These are phyloP conservation scores for Sphaerulina populicola DNA, from an alignment of 2,329 filamentous ascomycete species.

Conservation along the genomic window DNA sequence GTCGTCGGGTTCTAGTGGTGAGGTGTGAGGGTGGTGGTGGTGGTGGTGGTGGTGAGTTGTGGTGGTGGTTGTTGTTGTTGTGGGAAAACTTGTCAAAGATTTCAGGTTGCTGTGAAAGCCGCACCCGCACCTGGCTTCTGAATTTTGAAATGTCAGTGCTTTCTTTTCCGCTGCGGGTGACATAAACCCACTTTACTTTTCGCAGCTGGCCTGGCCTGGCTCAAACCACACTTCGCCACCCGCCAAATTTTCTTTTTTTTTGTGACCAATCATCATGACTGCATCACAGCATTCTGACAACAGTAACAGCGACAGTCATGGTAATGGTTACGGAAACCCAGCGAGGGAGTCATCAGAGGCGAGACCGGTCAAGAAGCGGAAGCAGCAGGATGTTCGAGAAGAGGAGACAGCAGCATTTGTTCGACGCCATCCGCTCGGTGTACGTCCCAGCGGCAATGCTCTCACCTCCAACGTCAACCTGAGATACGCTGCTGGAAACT, in stretches of 20 bases:
- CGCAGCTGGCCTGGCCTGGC: no score
- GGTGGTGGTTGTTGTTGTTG: background rate
- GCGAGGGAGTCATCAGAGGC: constrained; percentile 12
- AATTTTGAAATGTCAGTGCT: background rate
- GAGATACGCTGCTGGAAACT: constrained; percentile 56
- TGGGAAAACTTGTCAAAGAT: background rate
- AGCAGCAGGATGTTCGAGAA: constrained; percentile 7
- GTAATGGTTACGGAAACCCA: constrained; percentile 4
- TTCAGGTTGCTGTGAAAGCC: background rate
- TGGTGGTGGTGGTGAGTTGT: constrained; percentile 10
- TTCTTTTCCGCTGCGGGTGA: background rate
- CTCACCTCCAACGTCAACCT: constrained; percentile 59
- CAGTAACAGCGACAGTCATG: background rate
- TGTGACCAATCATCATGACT: constrained; percentile 13
- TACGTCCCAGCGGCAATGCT: constrained; percentile 82
- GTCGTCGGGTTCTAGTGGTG: constrained; percentile 37
- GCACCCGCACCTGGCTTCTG: background rate
- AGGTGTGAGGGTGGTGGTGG: constrained; percentile 20
- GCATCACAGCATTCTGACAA: constrained; percentile 9
- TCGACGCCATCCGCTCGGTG: constrained; percentile 68
- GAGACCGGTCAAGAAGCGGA: constrained; percentile 18
- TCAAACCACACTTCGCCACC: constrained; percentile 5
- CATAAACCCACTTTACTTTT: background rate
- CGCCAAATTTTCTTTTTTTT: background rate
- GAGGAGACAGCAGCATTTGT: constrained; percentile 45